Evolutionary conservation across 2,329 filamentous ascomycete species (phyloP).

Genomic region (Daldinia eschscholtzii): DNA sequence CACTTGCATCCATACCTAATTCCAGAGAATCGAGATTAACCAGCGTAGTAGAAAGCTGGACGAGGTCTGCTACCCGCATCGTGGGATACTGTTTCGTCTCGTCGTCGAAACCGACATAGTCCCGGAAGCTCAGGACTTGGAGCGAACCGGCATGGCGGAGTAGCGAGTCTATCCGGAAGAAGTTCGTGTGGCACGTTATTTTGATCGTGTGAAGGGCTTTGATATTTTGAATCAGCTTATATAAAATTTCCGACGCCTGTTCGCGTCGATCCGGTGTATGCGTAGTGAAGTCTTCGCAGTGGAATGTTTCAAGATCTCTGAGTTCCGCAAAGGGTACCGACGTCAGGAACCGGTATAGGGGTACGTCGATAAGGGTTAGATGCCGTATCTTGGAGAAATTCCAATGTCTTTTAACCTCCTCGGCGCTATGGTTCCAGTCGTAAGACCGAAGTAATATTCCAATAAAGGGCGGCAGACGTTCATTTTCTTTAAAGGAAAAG

Average conservation of each 20-base stretch:
- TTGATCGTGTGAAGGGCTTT: slow-evolving; percentile 55
- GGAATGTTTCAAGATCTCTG: slow-evolving; percentile 54
- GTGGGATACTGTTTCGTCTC: slow-evolving; percentile 60
- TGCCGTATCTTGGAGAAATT: slow-evolving; percentile 59
- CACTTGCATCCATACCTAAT: slow-evolving; percentile 60
- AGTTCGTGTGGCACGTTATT: slow-evolving; percentile 58
- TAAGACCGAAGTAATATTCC: slow-evolving; percentile 61
- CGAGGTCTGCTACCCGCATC: slow-evolving; percentile 53
- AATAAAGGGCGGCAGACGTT: slow-evolving; percentile 59
- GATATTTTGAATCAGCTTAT: slow-evolving; percentile 57
- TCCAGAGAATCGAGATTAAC: slow-evolving; percentile 57
- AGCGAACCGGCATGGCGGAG: slow-evolving; percentile 56
- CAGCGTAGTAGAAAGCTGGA: slow-evolving; percentile 52
- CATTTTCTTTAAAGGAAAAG: slow-evolving; percentile 56
- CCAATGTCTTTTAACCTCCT: slow-evolving; percentile 59
- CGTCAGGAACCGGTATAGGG: slow-evolving; percentile 59
- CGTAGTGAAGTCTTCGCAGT: slow-evolving; percentile 61
- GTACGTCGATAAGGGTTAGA: slow-evolving; percentile 60
- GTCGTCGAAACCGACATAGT: slow-evolving; percentile 61
- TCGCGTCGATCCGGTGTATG: slow-evolving; percentile 55
- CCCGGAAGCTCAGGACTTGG: slow-evolving; percentile 57
- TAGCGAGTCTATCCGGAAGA: slow-evolving; percentile 58
- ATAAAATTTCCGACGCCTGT: slow-evolving; percentile 58
- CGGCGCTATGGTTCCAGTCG: slow-evolving; percentile 60
- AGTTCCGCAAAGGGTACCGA: slow-evolving; percentile 58